Evolutionary conservation across 257 asterid species (phyloP).

Genomic region (Jasminum sambac): DNA sequence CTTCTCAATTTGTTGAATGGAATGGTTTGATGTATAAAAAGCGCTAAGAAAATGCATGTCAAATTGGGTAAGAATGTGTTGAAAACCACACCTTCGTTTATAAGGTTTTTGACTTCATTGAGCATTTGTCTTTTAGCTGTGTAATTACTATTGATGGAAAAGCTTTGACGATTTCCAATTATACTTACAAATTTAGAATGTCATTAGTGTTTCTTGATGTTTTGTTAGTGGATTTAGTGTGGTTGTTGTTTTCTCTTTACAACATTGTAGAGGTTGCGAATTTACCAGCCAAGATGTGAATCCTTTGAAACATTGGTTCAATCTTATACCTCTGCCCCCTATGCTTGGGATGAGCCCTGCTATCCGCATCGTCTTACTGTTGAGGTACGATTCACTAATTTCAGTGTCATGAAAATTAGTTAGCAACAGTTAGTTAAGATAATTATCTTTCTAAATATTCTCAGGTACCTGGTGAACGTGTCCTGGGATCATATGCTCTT

Average conservation of each 20-base stretch:
- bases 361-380: constrained; percentile 78
- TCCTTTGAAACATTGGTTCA: constrained; percentile 84
- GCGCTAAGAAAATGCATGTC: background rate
- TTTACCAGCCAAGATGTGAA: constrained; percentile 95
- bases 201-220: constrained; percentile 16
- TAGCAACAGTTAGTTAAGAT: constrained; percentile 20
- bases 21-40: background rate
- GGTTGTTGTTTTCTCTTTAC: constrained; percentile 28
- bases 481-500: constrained; percentile 72
- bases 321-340: constrained; percentile 77
- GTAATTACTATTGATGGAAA: background rate
- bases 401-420: constrained; percentile 22
- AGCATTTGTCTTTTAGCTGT: background rate
- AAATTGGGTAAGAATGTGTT: background rate
- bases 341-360: constrained; percentile 99
- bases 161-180: constrained; percentile 7
- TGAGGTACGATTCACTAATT: constrained; percentile 62
- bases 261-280: constrained; percentile 68
- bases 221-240: constrained; percentile 18
- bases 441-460: constrained; percentile 19
- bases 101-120: background rate
- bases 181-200: background rate
- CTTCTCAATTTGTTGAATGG: background rate
- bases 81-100: background rate
- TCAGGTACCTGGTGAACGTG: constrained; percentile 92